Evolutionary conservation across 2,329 filamentous ascomycete species (phyloP).

Genomic region (Ophiostoma novo-ulmi): DNA sequence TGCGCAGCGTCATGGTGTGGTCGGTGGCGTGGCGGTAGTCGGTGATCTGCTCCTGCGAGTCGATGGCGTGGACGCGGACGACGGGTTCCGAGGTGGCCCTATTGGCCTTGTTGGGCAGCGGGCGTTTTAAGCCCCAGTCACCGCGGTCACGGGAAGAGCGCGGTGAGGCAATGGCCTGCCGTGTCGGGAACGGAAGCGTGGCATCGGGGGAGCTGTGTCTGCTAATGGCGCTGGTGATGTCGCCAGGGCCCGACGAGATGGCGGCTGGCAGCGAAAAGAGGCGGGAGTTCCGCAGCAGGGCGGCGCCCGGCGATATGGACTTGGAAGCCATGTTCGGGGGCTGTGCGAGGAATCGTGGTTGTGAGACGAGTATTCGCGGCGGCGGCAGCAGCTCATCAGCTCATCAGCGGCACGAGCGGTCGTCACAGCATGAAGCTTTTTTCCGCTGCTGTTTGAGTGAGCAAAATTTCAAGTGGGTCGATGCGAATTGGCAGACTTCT

Average conservation of each 20-base stretch:
- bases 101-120: conserved; percentile 72
- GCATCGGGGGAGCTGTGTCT: conserved; percentile 57
- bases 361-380: neutral
- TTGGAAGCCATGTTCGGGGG: conserved; percentile 31
- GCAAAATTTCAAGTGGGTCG: conserved; percentile 16
- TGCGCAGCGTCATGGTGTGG: conserved; percentile 72
- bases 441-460: neutral
- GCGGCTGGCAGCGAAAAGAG: conserved; percentile 82
- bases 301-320: conserved; percentile 55
- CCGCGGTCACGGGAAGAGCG: conserved; percentile 66
- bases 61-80: conserved; percentile 70
- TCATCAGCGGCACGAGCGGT: conserved; percentile 5
- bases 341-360: neutral
- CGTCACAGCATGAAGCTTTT: conserved; percentile 10
- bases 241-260: conserved; percentile 56
- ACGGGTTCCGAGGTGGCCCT: conserved; percentile 66
- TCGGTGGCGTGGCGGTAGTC: conserved; percentile 81
- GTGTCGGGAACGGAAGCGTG: conserved; percentile 73
- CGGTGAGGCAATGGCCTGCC: conserved; percentile 76
- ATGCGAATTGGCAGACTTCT: neutral
- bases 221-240: conserved; percentile 44
- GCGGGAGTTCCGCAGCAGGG: conserved; percentile 77
- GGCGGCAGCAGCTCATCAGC: neutral
- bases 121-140: conserved; percentile 89
- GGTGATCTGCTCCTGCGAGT: conserved; percentile 82